These are phyloP conservation scores for Prunus kanzakura DNA, from an alignment of 306 rosid species.

Conservation along the genomic window DNA sequence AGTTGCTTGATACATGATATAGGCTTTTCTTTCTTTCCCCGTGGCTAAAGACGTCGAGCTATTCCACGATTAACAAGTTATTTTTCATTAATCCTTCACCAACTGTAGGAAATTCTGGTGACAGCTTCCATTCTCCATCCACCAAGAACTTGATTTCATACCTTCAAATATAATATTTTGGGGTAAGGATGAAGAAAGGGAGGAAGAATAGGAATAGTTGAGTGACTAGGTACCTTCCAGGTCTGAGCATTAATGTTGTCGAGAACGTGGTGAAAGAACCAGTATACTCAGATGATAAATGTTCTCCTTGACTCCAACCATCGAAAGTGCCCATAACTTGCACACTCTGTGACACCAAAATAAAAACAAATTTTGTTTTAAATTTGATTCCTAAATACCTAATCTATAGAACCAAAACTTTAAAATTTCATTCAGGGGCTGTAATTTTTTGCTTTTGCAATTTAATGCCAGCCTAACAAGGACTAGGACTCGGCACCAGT, in stretches of 20 bases:
- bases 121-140: slow-evolving; percentile 86
- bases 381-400: neutral
- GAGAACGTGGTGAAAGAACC: slow-evolving; percentile 78
- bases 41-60: neutral
- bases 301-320: slow-evolving; percentile 97
- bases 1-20: neutral
- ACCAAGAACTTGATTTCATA: slow-evolving; percentile 92
- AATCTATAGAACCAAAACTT: neutral
- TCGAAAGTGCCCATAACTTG: slow-evolving; percentile 96
- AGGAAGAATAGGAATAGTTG: slow-evolving; percentile 1
- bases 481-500: neutral
- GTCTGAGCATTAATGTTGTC: slow-evolving; percentile 69
- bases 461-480: neutral
- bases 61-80: slow-evolving; percentile 72
- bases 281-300: slow-evolving; percentile 75
- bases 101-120: slow-evolving; percentile 67
- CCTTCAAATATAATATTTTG: slow-evolving; percentile 36
- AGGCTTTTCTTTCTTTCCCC: neutral
- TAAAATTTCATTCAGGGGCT: neutral
- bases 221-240: slow-evolving; percentile 61
- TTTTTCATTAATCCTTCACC: slow-evolving; percentile 79
- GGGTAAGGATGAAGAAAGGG: neutral
- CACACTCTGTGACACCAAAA: slow-evolving; percentile 51
- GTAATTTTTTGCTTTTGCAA: neutral
- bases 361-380: neutral